Evolutionary conservation across 2,329 filamentous ascomycete genomes (phyloP).

Genomic region (Curvularia lunata): DNA sequence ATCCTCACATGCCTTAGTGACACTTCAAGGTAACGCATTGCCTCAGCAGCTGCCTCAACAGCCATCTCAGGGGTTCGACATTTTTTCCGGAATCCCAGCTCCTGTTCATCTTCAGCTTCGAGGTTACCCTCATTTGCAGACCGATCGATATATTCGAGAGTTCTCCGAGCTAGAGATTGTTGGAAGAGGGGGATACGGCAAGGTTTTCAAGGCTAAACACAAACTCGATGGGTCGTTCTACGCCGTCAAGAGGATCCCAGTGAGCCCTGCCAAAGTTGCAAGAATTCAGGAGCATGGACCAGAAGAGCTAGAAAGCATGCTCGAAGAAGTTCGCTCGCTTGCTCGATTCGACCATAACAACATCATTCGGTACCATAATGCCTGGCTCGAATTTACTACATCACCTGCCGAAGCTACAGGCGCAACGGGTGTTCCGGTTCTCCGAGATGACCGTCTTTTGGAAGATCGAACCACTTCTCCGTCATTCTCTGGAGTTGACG

Average conservation of each 20-base stretch:
- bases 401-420: slow-evolving; percentile 18
- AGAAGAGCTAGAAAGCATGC: slow-evolving; percentile 61
- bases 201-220: slow-evolving; percentile 67
- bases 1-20: slow-evolving; percentile 33
- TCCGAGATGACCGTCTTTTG: slow-evolving; percentile 34
- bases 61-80: slow-evolving; percentile 21
- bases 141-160: slow-evolving; percentile 42
- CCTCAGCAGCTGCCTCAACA: slow-evolving; percentile 16
- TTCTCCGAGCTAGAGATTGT: slow-evolving; percentile 57
- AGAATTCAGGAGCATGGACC: slow-evolving; percentile 60
- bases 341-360: slow-evolving; percentile 69
- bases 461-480: slow-evolving; percentile 26
- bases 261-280: slow-evolving; percentile 60
- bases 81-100: slow-evolving; percentile 23
- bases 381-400: slow-evolving; percentile 64
- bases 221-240: slow-evolving; percentile 67
- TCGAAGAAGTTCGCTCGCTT: slow-evolving; percentile 67
- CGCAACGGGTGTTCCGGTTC: slow-evolving; percentile 10
- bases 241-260: slow-evolving; percentile 69
- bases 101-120: slow-evolving; percentile 30
- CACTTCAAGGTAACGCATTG: slow-evolving; percentile 19
- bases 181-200: slow-evolving; percentile 70
- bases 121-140: slow-evolving; percentile 40
- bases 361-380: slow-evolving; percentile 69
- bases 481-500: slow-evolving; percentile 17